These are phyloP conservation scores for Immersiella caudata DNA, from an alignment of 495 filamentous ascomycete genomes.

Conservation along the genomic window DNA sequence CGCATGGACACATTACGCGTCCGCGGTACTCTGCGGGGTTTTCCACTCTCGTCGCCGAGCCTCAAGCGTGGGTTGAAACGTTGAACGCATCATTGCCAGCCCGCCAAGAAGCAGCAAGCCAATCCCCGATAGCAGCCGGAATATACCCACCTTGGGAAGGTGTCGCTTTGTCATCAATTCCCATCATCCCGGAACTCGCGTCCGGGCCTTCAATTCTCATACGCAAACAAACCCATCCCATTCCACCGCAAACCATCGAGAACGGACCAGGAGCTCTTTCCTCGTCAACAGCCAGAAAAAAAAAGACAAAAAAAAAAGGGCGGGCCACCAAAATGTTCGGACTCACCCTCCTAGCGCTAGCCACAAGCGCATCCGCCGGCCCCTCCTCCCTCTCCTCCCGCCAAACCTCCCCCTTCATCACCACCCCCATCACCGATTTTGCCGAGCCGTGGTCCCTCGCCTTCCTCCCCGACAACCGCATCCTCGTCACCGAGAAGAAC, in stretches of 20 bases:
- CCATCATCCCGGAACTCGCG: too few relatives aligned
- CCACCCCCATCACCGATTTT: constrained; percentile 37
- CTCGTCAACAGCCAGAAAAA: too few relatives aligned
- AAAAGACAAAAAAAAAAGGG: too few relatives aligned
- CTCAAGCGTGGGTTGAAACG: too few relatives aligned
- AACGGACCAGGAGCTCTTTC: too few relatives aligned
- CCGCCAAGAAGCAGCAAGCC: background rate
- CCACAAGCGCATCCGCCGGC: background rate
- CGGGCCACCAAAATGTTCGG: background rate
- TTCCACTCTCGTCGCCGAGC: constrained; percentile 4
- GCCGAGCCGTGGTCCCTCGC: constrained; percentile 42
- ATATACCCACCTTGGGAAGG: too few relatives aligned
- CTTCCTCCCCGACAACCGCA: constrained; percentile 41
- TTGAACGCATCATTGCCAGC: constrained; percentile 8
- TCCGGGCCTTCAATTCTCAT: too few relatives aligned
- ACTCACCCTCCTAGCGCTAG: background rate
- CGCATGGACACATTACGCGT: too few relatives aligned
- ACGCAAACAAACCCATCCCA: too few relatives aligned
- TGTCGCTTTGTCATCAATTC: too few relatives aligned
- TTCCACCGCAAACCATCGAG: too few relatives aligned
- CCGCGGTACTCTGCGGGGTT: background rate
- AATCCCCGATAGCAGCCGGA: background rate
- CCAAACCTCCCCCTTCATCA: constrained; percentile 37
- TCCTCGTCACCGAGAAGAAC: constrained; percentile 42
- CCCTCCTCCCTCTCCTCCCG: constrained; percentile 38